Evolutionary conservation across 2,329 filamentous ascomycete genomes (phyloP).

Genomic region (Orbilia blumenaviensis): DNA sequence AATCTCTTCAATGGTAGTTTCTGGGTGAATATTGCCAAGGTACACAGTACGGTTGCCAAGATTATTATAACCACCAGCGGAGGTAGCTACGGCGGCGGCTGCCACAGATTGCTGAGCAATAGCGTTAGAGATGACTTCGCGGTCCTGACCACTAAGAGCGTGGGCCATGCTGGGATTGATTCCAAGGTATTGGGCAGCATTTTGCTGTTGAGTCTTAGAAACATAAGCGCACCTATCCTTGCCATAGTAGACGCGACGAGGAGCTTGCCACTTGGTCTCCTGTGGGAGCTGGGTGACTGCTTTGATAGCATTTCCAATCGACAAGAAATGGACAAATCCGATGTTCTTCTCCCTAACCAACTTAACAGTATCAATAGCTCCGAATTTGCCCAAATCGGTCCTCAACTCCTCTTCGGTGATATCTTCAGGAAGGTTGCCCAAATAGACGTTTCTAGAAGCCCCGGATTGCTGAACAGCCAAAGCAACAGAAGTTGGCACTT

Average conservation of each 20-base stretch:
- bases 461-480: conserved; percentile 96
- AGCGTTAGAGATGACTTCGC: conserved; percentile 94
- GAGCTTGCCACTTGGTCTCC: conserved; percentile 95
- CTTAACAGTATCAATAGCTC: conserved; percentile 95
- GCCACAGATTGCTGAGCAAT: conserved; percentile 97
- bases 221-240: conserved; percentile 99
- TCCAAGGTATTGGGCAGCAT: conserved; percentile 95
- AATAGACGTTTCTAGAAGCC: conserved; percentile 94
- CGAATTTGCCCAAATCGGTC: conserved; percentile 95
- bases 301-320: conserved; percentile 98
- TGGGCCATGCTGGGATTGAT: conserved; percentile 97
- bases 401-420: conserved; percentile 89
- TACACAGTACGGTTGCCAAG: conserved; percentile 97
- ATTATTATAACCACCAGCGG: conserved; percentile 95
- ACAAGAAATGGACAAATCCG: conserved; percentile 96
- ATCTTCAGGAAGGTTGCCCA: conserved; percentile 91
- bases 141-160: conserved; percentile 93
- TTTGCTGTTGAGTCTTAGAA: conserved; percentile 99
- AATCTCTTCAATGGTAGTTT: conserved; percentile 99
- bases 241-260: conserved; percentile 95
- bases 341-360: conserved; percentile 98
- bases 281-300: conserved; percentile 95
- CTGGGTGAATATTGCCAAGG: conserved; percentile 96
- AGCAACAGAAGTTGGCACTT: conserved; percentile 96
- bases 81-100: conserved; percentile 93